Base-by-base conservation (phyloP, 305 asterid genomes). In the Caryopteris hybrid region DNA sequence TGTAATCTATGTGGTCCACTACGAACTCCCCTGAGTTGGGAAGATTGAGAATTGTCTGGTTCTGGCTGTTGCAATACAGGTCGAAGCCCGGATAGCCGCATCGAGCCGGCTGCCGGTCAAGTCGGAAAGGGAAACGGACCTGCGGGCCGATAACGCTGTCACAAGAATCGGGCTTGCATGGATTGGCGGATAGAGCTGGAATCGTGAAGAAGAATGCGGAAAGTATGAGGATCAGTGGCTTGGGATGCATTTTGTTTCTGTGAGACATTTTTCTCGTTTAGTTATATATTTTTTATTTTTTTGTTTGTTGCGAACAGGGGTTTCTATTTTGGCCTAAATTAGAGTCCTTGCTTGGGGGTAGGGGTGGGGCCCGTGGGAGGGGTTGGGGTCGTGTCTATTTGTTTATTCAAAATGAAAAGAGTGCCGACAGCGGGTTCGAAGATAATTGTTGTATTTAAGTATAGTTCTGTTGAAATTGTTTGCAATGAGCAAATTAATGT, bases 31-130 rank as follows among this genome's bases (percentile, higher is more conserved):
- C 95, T 0, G 96, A 78, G 17, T n/a, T 17, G 0, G 95, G 96
- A 4, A 91, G 85, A 8, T n/a, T 64, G 0, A 91, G 51, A 23
- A 84, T 77, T 6, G 97, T 78, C 56, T 74, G 85, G 52, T 74
- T 78, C 2, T 52, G 47, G 45, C 14, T 12, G 80, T 85, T 80
- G 85, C 98, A 92, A 9, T 66, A 38, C 9, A 92, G 86, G 58
- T 83, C 86, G 62, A 92, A 92, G 9, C 92, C 95, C 7, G 82
- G 90, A 36, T 68, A 84, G 4, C 95, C 96, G n/a, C 96, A 89
- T 0, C 76, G 74, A 22, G 21, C 41, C 4, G 81, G 74, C 2
- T 82, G 85, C 33, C 67, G 79, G 59, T 2, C 53, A 13, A 86
- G 33, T 69, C 92, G 68, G 88, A 92, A 92, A 4, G 98, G 98